These are phyloP conservation scores for Delonix regia DNA, from an alignment of 306 rosid species.

Conservation along the genomic window DNA sequence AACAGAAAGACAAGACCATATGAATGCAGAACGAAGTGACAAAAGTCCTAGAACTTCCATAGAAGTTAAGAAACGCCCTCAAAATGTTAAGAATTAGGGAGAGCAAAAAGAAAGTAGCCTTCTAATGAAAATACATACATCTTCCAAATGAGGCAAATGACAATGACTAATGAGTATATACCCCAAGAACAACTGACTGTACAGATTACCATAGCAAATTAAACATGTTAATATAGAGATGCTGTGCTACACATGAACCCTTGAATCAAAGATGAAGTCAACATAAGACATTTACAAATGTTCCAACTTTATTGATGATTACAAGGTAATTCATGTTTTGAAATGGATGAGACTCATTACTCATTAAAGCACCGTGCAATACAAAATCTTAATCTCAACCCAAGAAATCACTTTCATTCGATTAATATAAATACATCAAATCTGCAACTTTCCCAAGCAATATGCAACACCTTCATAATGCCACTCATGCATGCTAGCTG, in stretches of 20 bases:
- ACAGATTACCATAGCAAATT: background rate
- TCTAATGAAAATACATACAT: constrained; percentile 2
- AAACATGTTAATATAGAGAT: background rate
- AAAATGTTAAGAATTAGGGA: background rate
- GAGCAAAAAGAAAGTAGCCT: constrained; percentile 15
- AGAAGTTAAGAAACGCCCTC: background rate
- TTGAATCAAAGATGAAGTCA: background rate
- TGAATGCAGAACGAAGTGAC: background rate
- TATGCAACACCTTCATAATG: background rate
- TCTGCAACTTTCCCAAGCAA: background rate
- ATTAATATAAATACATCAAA: background rate
- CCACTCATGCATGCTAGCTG: background rate
- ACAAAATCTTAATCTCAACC: background rate
- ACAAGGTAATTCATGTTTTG: background rate
- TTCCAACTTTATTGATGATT: background rate
- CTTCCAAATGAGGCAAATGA: constrained; percentile 10
- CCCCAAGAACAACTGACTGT: constrained; percentile 13
- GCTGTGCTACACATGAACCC: background rate
- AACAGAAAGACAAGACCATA: background rate
- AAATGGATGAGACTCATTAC: background rate
- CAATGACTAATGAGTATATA: background rate
- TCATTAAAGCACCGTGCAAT: background rate
- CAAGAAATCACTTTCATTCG: background rate
- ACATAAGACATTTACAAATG: background rate
- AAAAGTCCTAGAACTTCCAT: background rate